phyloP scores from a whole-genome alignment of 1,139 yeast species.

The Candida sanyaensis region DNA sequence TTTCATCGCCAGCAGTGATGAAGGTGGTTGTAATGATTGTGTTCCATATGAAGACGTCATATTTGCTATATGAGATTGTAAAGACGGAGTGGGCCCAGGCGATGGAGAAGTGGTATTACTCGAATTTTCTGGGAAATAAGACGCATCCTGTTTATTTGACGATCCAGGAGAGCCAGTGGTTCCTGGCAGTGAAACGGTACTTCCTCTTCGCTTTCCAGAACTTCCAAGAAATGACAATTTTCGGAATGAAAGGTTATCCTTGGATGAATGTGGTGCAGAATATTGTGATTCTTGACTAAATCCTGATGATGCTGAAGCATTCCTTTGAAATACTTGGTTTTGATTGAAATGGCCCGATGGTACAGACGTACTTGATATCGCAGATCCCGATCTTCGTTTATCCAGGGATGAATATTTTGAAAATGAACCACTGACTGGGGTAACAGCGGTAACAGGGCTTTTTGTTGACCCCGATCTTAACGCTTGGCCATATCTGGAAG shows the following conservation, averaged over 20 bases:
- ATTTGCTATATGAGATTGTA: too few relatives aligned
- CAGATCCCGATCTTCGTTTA: slow-evolving; percentile 12
- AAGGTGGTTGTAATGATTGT: too few relatives aligned
- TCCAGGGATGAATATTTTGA: neutral
- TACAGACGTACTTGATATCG: slow-evolving; percentile 6
- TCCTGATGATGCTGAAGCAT: slow-evolving; percentile 7
- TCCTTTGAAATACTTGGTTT: slow-evolving; percentile 12
- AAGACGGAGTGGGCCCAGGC: neutral
- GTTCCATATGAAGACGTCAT: too few relatives aligned
- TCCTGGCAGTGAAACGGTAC: slow-evolving; percentile 7
- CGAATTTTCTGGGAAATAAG: slow-evolving; percentile 11
- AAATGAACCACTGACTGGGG: neutral
- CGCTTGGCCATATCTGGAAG: slow-evolving; percentile 9
- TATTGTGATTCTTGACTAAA: slow-evolving; percentile 5
- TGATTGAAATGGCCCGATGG: slow-evolving; percentile 7
- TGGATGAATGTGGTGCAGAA: neutral
- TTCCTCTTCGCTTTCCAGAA: slow-evolving; percentile 8
- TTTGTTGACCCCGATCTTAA: slow-evolving; percentile 3
- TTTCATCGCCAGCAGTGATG: neutral
- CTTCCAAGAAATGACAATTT: slow-evolving; percentile 14
- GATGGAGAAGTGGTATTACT: neutral
- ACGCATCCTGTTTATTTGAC: slow-evolving; percentile 2
- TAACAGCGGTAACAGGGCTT: neutral
- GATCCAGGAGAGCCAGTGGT: slow-evolving; percentile 5
- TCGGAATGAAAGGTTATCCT: slow-evolving; percentile 7